Evolutionary conservation across 768 basidiomycete species (phyloP).

Genomic region (Suillus lakei): DNA sequence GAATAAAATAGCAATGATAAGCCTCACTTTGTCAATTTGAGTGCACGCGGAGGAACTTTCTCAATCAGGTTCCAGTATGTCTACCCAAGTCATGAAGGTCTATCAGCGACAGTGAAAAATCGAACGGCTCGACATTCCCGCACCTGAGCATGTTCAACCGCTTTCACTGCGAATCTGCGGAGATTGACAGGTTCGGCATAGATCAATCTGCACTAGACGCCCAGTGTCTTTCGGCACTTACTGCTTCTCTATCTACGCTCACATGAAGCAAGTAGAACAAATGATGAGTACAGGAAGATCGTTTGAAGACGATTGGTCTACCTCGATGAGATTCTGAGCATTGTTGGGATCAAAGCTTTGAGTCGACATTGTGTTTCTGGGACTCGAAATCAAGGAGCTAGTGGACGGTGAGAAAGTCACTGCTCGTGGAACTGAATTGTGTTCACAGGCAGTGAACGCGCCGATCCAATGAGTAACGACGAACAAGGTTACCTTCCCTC

Average conservation of each 20-base stretch:
- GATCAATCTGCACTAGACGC: conserved; percentile 14
- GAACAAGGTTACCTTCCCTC: neutral
- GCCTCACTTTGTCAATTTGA: conserved; percentile 82
- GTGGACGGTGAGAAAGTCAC: neutral
- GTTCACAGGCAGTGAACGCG: neutral
- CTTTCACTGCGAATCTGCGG: conserved; percentile 63
- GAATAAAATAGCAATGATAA: conserved; percentile 9
- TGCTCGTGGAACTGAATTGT: conserved; percentile 9
- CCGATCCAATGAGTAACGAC: neutral
- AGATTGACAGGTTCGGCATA: conserved; percentile 12
- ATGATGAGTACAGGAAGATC: neutral
- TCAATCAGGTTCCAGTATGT: conserved; percentile 95
- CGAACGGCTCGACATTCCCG: conserved; percentile 26
- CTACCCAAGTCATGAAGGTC: conserved; percentile 43
- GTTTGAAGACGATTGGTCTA: conserved; percentile 33
- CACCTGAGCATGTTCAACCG: conserved; percentile 96
- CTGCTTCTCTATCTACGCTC: conserved; percentile 91
- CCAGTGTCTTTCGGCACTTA: conserved; percentile 43
- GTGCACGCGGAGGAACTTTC: conserved; percentile 73
- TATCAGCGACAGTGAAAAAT: conserved; percentile 8
- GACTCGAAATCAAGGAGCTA: neutral
- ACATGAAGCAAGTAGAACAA: neutral
- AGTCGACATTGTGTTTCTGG: conserved; percentile 45
- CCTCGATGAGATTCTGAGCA: conserved; percentile 92
- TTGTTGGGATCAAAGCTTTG: conserved; percentile 82